Base-by-base conservation (phyloP, 768 basidiomycete genomes). In the Suillus occidentalis region DNA sequence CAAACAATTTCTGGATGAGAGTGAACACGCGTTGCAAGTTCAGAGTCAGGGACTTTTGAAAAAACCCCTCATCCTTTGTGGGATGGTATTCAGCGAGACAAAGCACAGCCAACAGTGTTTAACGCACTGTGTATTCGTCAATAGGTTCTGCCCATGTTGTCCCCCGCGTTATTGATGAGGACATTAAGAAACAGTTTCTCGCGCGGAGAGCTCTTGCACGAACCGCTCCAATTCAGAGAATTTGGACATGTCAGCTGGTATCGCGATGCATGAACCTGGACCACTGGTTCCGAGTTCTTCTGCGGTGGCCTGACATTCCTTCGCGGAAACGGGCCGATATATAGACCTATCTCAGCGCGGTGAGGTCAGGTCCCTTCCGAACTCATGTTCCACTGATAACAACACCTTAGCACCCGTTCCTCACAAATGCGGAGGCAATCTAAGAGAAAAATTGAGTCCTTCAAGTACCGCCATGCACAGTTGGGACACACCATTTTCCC, bases 1-100 rank as follows among this genome's bases (percentile, higher is more conserved):
- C 1, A 88, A n/a, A 72, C 16, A 85, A 75, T 69, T 84, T 83
- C 70, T 89, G 89, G 9, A 85, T 87, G 37, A 89, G 71, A 1
- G 84, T 87, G 72, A 89, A 89, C 9, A 87, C 86, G 6, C 87
- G 79, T 68, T 87, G 86, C 22, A 89, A 70, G 73, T 89, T 89
- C 52, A 89, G 73, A 7, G 80, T 87, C 63, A 90, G 70, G n/a
- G 55, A 90, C 80, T 71, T 89, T 89, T 12, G 82, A 81, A 71
- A 84, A 89, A 9, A n/a, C n/a, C 85, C 86, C 12, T 77, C 73
- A 67, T 89, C 88, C 77, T 87, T 64, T 31, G 31, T 42, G 8
- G 22, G 65, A 53, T 63, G 45, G 25, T 58, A 31, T 47, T 14
- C 22, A 63, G 60, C 37, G 34, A 50, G 37, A 67, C 36, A 45